These are phyloP conservation scores for Balansia obtecta DNA, from an alignment of 2,329 filamentous ascomycete species.

Conservation along the genomic window DNA sequence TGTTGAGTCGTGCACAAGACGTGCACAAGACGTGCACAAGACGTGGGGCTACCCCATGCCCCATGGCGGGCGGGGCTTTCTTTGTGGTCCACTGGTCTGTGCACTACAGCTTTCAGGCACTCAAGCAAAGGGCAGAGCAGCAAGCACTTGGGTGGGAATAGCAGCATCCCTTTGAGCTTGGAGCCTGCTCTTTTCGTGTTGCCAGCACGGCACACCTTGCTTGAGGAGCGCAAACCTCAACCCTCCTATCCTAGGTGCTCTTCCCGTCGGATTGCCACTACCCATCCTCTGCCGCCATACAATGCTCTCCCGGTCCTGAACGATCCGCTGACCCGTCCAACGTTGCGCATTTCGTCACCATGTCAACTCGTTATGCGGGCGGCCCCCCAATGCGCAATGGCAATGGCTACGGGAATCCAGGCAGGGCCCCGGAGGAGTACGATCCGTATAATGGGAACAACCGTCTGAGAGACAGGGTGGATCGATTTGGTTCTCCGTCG, in stretches of 20 bases:
- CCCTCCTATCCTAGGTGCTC: too few species aligned
- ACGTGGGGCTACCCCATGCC: too few species aligned
- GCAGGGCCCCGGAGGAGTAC: slow-evolving; percentile 31
- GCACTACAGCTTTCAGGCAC: not conserved
- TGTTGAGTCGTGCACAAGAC: too few species aligned
- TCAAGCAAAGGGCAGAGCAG: too few species aligned
- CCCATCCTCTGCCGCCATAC: slow-evolving; percentile 3
- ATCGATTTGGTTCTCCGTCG: slow-evolving; percentile 28
- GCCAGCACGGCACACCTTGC: too few species aligned
- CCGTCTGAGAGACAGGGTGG: slow-evolving; percentile 30
- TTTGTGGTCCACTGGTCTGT: too few species aligned
- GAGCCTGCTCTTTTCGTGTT: too few species aligned
- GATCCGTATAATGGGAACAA: slow-evolving; percentile 28
- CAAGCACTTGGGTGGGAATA: not conserved
- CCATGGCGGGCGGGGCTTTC: too few species aligned
- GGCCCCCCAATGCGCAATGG: slow-evolving; percentile 23
- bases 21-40: too few species aligned
- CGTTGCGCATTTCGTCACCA: slow-evolving; percentile 16
- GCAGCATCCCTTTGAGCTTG: too few species aligned
- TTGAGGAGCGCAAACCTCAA: too few species aligned
- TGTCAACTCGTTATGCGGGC: slow-evolving; percentile 38
- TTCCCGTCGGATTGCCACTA: too few species aligned
- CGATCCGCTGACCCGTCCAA: not conserved
- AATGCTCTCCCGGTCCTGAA: slow-evolving; percentile 8
- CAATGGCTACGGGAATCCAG: slow-evolving; percentile 32